Evolutionary conservation across 768 basidiomycete species (phyloP), one percentile per base, ranked within the genome.

Genomic region (Russula griseocarnosa): DNA sequence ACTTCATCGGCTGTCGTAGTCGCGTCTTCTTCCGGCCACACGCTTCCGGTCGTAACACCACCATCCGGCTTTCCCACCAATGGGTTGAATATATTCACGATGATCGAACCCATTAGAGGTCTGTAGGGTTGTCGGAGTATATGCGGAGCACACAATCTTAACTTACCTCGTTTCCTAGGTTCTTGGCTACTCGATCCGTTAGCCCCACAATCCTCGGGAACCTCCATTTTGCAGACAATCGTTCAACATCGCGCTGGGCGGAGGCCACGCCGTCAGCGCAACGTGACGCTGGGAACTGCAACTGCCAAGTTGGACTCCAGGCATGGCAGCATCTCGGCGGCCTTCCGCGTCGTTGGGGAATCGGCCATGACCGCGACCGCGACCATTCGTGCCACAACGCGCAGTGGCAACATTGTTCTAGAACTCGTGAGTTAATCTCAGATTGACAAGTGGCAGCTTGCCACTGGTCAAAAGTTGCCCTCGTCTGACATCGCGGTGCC

Each of bases 161-260:
- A 59, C 34, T 20, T 22, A 24, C 61, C 5, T 57, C 24, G 20
- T 34, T 20, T 40, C 58, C n/a, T 54, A 65, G 63, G 63, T 56
- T 56, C 59, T 61, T 65, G 63, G 63, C 24, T 65, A 10, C 63
- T 60, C 20, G 63, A 65, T 34, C 59, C 63, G 13, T 65, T 65
- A 18, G 54, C 59, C 49, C 3, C 55, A 28, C 59, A 10, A 44
- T 34, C 47, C 22, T 56, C 59, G 38, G 13, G 28, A 24, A 49
- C 36, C 42, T 61, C 59, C 30, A 36, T 61, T 30, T 18, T 65
- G 8, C 54, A 56, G 42, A 18, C 36, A 46, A 7, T 61, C 13
- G 49, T 65, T 34, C 40, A 44, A 22, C 20, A 26, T 34, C 59
- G 63, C 20, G 42, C 38, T 36, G 55, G 54, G 47, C 47, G 63